Percentiles rank a stretch among this genome's conserved stretches.
Conservation (phyloP, 202 grass and related monocot genomes). For the Dendrocalamus latiflorus region DNA sequence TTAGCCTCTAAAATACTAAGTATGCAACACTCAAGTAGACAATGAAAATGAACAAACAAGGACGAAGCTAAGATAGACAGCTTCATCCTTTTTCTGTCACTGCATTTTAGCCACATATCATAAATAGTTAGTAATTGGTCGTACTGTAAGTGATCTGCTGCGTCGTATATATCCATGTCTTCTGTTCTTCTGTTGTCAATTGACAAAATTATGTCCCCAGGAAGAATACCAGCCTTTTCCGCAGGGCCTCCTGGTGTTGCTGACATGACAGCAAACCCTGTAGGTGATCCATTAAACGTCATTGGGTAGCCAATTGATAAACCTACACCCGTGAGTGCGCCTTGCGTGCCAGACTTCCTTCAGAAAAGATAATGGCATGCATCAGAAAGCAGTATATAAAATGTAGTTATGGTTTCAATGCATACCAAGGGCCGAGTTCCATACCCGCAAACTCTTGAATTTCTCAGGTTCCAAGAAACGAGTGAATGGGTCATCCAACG, state of each 20-base stretch:
- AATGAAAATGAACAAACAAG: not conserved
- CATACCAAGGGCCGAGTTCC: slow-evolving; percentile 9
- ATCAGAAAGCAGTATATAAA: slow-evolving; percentile 24
- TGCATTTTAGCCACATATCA: not conserved
- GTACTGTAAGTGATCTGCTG: slow-evolving; percentile 81
- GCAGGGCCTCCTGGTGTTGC: slow-evolving; percentile 80
- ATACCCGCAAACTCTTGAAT: slow-evolving; percentile 96
- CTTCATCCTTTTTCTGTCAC: not conserved
- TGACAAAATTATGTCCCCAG: slow-evolving; percentile 87
- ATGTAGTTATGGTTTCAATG: not conserved
- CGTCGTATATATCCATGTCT: slow-evolving; percentile 99
- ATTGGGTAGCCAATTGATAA: slow-evolving; percentile 80
- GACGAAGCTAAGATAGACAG: not conserved
- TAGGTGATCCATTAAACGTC: slow-evolving; percentile 52
- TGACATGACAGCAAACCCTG: slow-evolving; percentile 78
- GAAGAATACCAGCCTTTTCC: slow-evolving; percentile 68
- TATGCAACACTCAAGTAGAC: not conserved
- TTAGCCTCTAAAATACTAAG: not conserved
- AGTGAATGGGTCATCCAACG: slow-evolving; percentile 87
- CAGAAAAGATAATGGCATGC: slow-evolving; percentile 51
- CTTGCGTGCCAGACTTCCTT: slow-evolving; percentile 99
- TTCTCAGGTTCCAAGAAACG: slow-evolving; percentile 97
- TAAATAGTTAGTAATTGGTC: not conserved
- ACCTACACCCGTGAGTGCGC: slow-evolving; percentile 86
- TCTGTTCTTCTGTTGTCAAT: slow-evolving; percentile 66